Evolutionary conservation across 2,329 filamentous ascomycete species (phyloP).

Genomic region (Pseudogymnoascus sp.): DNA sequence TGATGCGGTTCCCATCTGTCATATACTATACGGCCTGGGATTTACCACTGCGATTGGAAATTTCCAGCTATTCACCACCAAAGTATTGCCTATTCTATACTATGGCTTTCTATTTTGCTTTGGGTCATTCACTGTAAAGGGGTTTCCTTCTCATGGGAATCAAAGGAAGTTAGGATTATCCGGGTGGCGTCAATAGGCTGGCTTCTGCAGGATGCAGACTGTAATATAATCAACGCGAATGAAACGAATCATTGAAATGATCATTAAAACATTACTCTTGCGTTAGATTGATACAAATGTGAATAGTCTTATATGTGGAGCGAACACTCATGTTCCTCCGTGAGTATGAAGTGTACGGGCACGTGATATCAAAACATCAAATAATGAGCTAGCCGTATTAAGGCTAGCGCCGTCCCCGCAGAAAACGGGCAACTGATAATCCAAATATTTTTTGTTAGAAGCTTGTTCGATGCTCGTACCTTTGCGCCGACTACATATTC

Average conservation of each 20-base stretch:
- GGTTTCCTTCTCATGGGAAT: constrained; percentile 4
- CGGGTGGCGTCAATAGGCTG: constrained; percentile 6
- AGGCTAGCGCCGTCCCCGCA: background rate
- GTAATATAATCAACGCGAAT: constrained; percentile 1
- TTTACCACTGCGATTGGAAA: background rate
- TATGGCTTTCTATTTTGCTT: constrained; percentile 3
- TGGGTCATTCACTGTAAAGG: background rate
- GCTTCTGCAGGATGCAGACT: constrained; percentile 1
- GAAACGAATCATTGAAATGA: background rate
- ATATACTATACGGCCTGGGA: background rate
- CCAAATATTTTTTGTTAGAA: constrained; percentile 9
- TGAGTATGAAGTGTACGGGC: background rate
- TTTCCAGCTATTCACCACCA: background rate
- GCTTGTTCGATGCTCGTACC: constrained; percentile 4
- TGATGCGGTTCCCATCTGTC: background rate
- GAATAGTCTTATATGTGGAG: background rate
- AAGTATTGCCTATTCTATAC: background rate
- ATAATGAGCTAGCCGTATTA: background rate
- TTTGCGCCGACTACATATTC: constrained; percentile 8
- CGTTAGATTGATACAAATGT: background rate
- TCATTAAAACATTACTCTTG: background rate
- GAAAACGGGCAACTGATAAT: constrained; percentile 6
- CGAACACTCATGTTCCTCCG: background rate
- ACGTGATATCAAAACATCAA: background rate
- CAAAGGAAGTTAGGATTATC: constrained; percentile 4